phyloP scores from a whole-genome alignment of 805 yeast species.

The Teunomyces gatunensis region DNA sequence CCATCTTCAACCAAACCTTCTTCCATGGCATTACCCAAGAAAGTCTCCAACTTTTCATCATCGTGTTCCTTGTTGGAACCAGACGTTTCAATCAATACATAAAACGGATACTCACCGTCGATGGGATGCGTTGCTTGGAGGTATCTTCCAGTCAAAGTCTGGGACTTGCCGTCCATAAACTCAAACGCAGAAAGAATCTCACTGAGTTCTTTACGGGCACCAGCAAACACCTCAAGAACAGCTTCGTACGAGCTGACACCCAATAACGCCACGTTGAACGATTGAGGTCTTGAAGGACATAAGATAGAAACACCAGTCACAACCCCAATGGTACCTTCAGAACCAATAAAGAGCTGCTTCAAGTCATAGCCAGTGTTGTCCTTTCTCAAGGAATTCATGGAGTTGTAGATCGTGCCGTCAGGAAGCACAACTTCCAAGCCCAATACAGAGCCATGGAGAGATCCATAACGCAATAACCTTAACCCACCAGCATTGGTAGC shows the following conservation, averaged over 20 bases:
- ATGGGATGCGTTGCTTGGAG: slow-evolving; percentile 70
- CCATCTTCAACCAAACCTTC: slow-evolving; percentile 86
- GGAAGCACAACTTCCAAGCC: slow-evolving; percentile 94
- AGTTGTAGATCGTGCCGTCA: slow-evolving; percentile 76
- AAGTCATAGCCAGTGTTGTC: slow-evolving; percentile 95
- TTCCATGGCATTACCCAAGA: slow-evolving; percentile 83
- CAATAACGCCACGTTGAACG: slow-evolving; percentile 83
- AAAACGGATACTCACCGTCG: slow-evolving; percentile 79
- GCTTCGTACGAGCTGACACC: slow-evolving; percentile 78
- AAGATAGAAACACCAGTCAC: slow-evolving; percentile 87
- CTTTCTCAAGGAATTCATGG: slow-evolving; percentile 83
- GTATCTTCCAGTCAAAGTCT: slow-evolving; percentile 58
- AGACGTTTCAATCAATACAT: slow-evolving; percentile 90
- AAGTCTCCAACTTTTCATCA: slow-evolving; percentile 80
- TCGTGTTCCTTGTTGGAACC: slow-evolving; percentile 95
- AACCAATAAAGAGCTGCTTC: slow-evolving; percentile 89
- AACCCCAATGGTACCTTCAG: slow-evolving; percentile 90
- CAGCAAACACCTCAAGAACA: slow-evolving; percentile 78
- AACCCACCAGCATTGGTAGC: slow-evolving; percentile 97
- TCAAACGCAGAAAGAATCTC: slow-evolving; percentile 93
- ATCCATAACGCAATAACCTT: slow-evolving; percentile 82
- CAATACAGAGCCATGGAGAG: slow-evolving; percentile 85
- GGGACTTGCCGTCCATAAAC: slow-evolving; percentile 81
- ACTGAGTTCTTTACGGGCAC: slow-evolving; percentile 73
- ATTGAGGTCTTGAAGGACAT: slow-evolving; percentile 85